Conservation (phyloP, 1,139 yeast genomes). For the Candida glucosophila region DNA sequence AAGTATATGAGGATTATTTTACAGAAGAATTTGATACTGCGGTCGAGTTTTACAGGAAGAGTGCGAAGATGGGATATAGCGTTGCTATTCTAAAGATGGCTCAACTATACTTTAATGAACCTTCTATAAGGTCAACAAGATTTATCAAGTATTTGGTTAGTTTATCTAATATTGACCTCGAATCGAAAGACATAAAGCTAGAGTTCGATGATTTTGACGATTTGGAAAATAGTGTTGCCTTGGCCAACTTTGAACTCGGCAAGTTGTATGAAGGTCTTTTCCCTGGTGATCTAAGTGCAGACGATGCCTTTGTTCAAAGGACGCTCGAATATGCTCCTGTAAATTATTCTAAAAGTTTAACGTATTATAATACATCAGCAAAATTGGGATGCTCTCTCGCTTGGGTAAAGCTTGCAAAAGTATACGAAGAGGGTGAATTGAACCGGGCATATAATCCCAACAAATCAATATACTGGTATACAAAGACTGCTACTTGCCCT, state of each 20-base stretch:
- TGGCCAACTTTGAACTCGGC: slow-evolving; percentile 50
- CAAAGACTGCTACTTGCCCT: slow-evolving; percentile 61
- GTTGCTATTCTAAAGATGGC: slow-evolving; percentile 37
- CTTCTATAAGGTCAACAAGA: slow-evolving; percentile 26
- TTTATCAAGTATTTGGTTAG: slow-evolving; percentile 29
- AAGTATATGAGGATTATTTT: slow-evolving; percentile 31
- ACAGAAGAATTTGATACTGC: slow-evolving; percentile 24
- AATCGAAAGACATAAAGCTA: slow-evolving; percentile 24
- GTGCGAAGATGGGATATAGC: slow-evolving; percentile 37
- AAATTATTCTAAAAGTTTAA: slow-evolving; percentile 54
- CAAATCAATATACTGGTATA: slow-evolving; percentile 85
- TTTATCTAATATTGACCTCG: slow-evolving; percentile 27
- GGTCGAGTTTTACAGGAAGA: slow-evolving; percentile 24
- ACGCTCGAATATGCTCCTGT: slow-evolving; percentile 34
- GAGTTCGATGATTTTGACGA: slow-evolving; percentile 35
- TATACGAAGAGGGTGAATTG: slow-evolving; percentile 79
- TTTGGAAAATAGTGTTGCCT: slow-evolving; percentile 33
- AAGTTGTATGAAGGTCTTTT: slow-evolving; percentile 61
- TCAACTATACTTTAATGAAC: slow-evolving; percentile 27
- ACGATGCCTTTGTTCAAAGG: slow-evolving; percentile 27
- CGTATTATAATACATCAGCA: slow-evolving; percentile 71
- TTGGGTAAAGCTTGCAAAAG: slow-evolving; percentile 77
- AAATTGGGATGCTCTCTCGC: slow-evolving; percentile 69
- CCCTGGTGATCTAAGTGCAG: slow-evolving; percentile 34
- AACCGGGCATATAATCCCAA: slow-evolving; percentile 59